Evolutionary conservation across 345 rosid genomes (phyloP), one percentile per base, ranked within the genome.

Genomic region (Turnera subulata): DNA sequence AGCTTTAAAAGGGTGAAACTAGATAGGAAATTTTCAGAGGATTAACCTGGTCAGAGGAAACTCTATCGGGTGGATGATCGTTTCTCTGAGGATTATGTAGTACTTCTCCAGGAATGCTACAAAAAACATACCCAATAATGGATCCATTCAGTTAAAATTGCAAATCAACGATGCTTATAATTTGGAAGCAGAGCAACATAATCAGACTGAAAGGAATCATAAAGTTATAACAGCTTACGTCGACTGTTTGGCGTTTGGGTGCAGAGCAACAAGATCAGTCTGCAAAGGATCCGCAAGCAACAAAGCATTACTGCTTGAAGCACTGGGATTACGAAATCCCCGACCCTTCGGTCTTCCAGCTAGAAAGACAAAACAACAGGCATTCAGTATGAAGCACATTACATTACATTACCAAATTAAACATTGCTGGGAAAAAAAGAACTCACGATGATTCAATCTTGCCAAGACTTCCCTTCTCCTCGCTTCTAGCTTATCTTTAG

Each of bases 401-500:
- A 11, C 52, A 55, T 22, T 19, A 46, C 47, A 19, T 11, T 15
- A 47, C 33, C n/a, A n/a, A 12, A 46, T 33, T 20, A 25, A 45
- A 15, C 1, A 22, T 33, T 15, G 5, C 7, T 16, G 53, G 35
- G 29, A 46, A 15, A 14, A 46, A 8, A 38, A 23, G 23, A 23
- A 23, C 64, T 76, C 13, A 89, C 93, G 21, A 66, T 29, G 4
- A 29, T 83, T 84, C 32, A 82, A 66, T 59, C 91, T 73, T 3
- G 79, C 71, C 44, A 82, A 70, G 42, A 91, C 86, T 75, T 89
- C 96, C 73, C 68, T 86, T 70, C 88, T 80, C 55, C 94, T 80
- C 13, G 79, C 75, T 65, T 92, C 97, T 73, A 92, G 62, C 85
- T 86, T 92, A 40, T 82, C 86, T 71, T 68, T 78, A 11, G 97